Conservation (phyloP, 257 asterid species). For the Lantana camara region DNA sequence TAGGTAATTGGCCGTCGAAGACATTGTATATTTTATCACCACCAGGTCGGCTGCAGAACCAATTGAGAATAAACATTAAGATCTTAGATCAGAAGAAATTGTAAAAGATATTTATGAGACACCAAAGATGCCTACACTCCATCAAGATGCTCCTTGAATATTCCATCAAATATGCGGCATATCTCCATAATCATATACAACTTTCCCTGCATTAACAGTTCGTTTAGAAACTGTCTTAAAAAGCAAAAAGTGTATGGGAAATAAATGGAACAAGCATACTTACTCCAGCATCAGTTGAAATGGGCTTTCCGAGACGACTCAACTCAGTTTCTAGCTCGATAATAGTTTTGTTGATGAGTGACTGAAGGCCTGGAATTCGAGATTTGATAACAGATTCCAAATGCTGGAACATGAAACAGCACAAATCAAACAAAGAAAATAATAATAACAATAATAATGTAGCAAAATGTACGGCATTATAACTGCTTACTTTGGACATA, state of each 20-base stretch:
- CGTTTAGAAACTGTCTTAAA: no score
- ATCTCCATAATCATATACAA: constrained; percentile 81
- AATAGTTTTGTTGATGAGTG: constrained; percentile 77
- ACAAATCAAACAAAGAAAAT: neutral
- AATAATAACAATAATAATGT: neutral
- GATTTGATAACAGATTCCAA: constrained; percentile 79
- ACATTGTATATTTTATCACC: constrained; percentile 76
- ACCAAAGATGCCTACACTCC: constrained; percentile 57
- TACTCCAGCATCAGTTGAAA: constrained; percentile 83
- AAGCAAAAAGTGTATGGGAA: constrained; percentile 9
- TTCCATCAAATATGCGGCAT: constrained; percentile 72
- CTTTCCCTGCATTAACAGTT: constrained; percentile 53
- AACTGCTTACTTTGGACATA: constrained; percentile 56
- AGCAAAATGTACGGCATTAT: neutral
- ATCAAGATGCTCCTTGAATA: constrained; percentile 81
- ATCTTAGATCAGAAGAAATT: neutral
- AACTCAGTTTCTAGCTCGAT: constrained; percentile 72
- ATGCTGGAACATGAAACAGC: constrained; percentile 47
- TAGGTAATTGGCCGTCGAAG: constrained; percentile 74
- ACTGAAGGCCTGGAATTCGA: constrained; percentile 81
- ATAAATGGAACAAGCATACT: constrained; percentile 30
- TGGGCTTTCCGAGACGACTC: constrained; percentile 77
- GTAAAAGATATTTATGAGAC: neutral
- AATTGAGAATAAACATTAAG: constrained; percentile 11
- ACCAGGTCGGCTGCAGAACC: constrained; percentile 69